A percentile compares a stretch with the other conserved stretches of the same genome.
Conservation (phyloP, 192 early-diverging fungal species). For the Coemansia sp. region DNA sequence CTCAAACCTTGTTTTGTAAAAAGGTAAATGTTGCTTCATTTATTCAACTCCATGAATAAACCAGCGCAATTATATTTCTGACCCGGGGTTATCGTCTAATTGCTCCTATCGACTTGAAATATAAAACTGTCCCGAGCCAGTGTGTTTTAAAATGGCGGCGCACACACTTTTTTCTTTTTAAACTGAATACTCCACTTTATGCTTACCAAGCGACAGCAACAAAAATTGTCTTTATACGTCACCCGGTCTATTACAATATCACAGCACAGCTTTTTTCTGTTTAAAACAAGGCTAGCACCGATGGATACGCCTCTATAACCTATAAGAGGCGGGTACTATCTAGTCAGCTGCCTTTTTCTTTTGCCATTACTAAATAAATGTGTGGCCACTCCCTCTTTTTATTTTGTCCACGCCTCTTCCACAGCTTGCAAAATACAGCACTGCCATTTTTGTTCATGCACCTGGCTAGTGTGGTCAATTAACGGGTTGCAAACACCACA, state of each 20-base stretch:
- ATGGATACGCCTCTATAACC: neutral
- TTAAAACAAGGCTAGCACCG: neutral
- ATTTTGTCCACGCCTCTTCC: neutral
- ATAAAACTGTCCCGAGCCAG: no score
- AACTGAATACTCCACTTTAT: neutral
- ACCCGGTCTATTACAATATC: neutral
- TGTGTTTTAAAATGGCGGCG: neutral
- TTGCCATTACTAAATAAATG: constrained; percentile 16
- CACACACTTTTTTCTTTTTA: neutral
- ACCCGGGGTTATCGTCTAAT: no score
- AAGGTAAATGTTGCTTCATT: neutral
- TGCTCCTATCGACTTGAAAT: no score
- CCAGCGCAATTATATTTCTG: no score
- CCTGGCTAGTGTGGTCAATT: constrained; percentile 8
- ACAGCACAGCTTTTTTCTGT: neutral
- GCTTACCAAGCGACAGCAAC: neutral
- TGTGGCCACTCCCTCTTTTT: constrained; percentile 4
- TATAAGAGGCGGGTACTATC: neutral
- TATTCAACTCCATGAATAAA: no score
- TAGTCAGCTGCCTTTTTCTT: constrained; percentile 8
- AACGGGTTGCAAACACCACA: constrained; percentile 7
- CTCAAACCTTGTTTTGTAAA: neutral
- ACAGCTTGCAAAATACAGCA: neutral
- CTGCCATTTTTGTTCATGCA: constrained; percentile 1
- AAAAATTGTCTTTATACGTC: neutral